Evolutionary conservation across 148 eudicot species (phyloP).

Genomic region (Camellia lanceoleosa): DNA sequence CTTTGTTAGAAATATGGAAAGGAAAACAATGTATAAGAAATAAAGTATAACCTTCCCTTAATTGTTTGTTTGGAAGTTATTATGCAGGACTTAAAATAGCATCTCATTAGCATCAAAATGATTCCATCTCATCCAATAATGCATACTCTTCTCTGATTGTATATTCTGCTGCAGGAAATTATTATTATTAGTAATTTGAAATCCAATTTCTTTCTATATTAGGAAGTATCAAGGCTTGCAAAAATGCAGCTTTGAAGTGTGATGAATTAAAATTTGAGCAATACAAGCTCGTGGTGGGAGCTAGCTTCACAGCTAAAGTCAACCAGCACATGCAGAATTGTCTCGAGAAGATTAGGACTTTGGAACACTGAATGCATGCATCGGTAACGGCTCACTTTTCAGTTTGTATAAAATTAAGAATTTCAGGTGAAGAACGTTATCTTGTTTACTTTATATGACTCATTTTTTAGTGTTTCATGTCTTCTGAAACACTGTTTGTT

Average conservation of each 20-base stretch:
- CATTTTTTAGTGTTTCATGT: background rate
- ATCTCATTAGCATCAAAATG: background rate
- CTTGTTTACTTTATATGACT: background rate
- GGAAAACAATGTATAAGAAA: background rate
- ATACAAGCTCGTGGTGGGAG: constrained; percentile 58
- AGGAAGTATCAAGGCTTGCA: constrained; percentile 88
- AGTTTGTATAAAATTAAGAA: background rate
- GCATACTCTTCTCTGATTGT: background rate
- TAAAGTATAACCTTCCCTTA: background rate
- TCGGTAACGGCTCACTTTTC: background rate
- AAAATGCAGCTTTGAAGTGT: constrained; percentile 71
- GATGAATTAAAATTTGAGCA: constrained; percentile 83
- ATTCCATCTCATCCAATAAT: background rate
- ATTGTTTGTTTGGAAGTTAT: background rate
- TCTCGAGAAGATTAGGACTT: constrained; percentile 59
- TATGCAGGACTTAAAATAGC: background rate
- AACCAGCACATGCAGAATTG: constrained; percentile 61
- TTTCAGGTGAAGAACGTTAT: background rate
- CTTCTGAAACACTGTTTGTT: background rate
- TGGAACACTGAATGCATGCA: constrained; percentile 45
- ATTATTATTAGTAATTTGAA: background rate
- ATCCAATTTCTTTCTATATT: constrained; percentile 10
- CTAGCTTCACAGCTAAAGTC: constrained; percentile 42
- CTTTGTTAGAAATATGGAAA: background rate
- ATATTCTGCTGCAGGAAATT: background rate